Base-by-base conservation (phyloP, 441 rosid species). In the Gossypium davidsonii region DNA sequence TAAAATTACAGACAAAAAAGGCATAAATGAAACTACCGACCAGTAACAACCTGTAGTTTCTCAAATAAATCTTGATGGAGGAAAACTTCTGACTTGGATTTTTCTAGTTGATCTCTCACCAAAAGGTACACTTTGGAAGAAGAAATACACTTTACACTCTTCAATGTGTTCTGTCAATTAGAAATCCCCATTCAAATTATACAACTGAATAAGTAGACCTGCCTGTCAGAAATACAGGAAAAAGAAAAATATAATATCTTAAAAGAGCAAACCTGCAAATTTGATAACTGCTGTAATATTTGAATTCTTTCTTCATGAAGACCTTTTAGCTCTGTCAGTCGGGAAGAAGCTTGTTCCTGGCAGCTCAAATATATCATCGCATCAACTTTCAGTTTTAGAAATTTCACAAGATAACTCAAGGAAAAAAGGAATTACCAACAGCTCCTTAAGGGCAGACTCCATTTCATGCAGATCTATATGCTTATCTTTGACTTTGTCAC, bases 41-140 rank as follows among this genome's bases (percentile, higher is more conserved):
- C 87, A 86, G 86, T 84, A 81, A 85, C 94, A 86, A 96, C 99
- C 99, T 96, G 97, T 67, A 91, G 89, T 88, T 89, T 96, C 89
- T 91, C 92, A 56, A 83, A 87, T 72, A 87, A 80, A 77, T 91
- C 84, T 85, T 88, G 94, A 84, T 88, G 90, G 66, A 77, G 80
- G 51, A 74, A 55, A 80, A 89, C 93, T 80, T 89, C 90, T 49
- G 88, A 79, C 82, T 92, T 96, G 76, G 94, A 86, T 74, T 83
- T 90, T 80, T 80, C 90, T 63, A 96, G 82, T 81, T 90, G 97
- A 77, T 89, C 90, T 84, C 79, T 87, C 73, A 90, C 80, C 75
- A 81, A 79, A 73, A 87, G 83, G 80, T 21, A 93, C 26, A 82
- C 81, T 81, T 83, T 88, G 78, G 99, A 93, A 70, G 92, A 88